Evolutionary conservation across 2,329 filamentous ascomycete genomes (phyloP), one percentile per base, ranked within the genome.

Genomic region (Ascochyta koolunga): DNA sequence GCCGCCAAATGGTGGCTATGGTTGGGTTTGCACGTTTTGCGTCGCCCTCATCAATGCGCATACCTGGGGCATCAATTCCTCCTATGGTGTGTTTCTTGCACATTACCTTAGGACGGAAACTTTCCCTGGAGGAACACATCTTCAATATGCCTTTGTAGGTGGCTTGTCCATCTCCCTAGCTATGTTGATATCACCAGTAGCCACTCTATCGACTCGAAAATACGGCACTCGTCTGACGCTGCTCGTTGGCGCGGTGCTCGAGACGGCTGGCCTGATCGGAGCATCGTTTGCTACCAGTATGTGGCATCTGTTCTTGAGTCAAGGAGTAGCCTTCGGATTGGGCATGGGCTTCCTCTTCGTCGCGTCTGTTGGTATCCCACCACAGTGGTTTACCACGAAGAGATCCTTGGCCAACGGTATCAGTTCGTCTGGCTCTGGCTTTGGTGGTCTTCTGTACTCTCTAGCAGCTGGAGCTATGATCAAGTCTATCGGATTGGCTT

Each of bases 31-130:
- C 32, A 25, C 25, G 15, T 2, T 18, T 6, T 32, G 35, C 16
- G 16, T 38, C 18, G 22, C 32, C 11, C 21, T 33, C 1, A 46
- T 45, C 18, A 52, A 46, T 33, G 42, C 41, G 33, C 32, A 40
- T 21, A 50, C 47, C 11, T 50, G 47, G 47, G 47, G 47, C 18
- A 37, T 29, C 27, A 29, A 29, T 5, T 29, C 27, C 32, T 31
- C 47, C 7, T 79, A 76, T 49, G 76, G 74, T 27, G 73, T 79
- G 5, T 79, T 77, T 50, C 69, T 79, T 1, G 66, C 71, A 15
- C 68, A 77, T 48, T 79, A 76, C 51, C 66, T 78, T 22, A 48
- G 61, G 13, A 55, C 67, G 33, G 44, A 66, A 4, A 66, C 62
- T 9, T 77, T 75, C 41, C 60, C 68, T 2, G 57, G 54, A 18